Evolutionary conservation across 805 yeast species (phyloP).

Genomic region (Pichia californica): DNA sequence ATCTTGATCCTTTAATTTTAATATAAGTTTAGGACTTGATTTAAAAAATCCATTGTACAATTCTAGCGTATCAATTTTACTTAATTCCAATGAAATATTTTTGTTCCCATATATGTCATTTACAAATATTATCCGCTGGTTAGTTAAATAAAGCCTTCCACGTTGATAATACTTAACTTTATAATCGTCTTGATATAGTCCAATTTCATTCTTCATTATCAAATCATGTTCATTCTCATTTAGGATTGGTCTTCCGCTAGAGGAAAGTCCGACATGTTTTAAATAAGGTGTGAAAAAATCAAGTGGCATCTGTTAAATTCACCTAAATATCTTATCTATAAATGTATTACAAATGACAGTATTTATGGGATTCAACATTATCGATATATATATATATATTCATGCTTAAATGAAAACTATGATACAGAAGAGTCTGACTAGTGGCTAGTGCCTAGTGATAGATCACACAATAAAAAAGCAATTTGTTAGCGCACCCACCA

Average conservation of each 20-base stretch:
- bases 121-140: slow-evolving; percentile 65
- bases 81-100: slow-evolving; percentile 15
- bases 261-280: slow-evolving; percentile 19
- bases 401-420: too few relatives aligned
- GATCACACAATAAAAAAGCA: too few relatives aligned
- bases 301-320: slow-evolving; percentile 3
- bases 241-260: slow-evolving; percentile 29
- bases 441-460: too few relatives aligned
- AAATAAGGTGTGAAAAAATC: slow-evolving; percentile 14
- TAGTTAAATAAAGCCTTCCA: slow-evolving; percentile 77
- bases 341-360: too few relatives aligned
- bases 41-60: slow-evolving; percentile 53
- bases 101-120: slow-evolving; percentile 21
- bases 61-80: slow-evolving; percentile 17
- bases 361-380: too few relatives aligned
- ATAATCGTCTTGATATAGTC: slow-evolving; percentile 70
- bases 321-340: too few relatives aligned
- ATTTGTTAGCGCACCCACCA: too few relatives aligned
- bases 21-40: slow-evolving; percentile 69
- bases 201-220: slow-evolving; percentile 49
- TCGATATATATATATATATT: too few relatives aligned
- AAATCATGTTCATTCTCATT: slow-evolving; percentile 41
- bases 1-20: slow-evolving; percentile 13
- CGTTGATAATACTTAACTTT: slow-evolving; percentile 59
- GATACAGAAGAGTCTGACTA: too few relatives aligned